A percentile compares a stretch with the other conserved stretches of the same genome.
Conservation (phyloP, 768 basidiomycete genomes). For the Psilocybe cyanescens region DNA sequence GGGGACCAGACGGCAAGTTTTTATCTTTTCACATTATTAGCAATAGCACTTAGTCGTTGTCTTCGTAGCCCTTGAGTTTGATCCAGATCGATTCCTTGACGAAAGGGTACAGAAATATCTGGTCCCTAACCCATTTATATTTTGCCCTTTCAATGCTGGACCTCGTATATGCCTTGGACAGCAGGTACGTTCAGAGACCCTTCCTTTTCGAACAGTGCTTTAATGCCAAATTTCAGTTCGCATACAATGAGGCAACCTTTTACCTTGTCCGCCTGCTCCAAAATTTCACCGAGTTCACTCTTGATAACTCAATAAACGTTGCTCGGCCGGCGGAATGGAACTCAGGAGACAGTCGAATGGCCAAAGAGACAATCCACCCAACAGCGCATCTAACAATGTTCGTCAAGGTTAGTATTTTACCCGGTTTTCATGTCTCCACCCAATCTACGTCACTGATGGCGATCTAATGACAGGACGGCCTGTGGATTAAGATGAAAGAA, state of each 20-base stretch:
- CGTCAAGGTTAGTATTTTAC: constrained; percentile 25
- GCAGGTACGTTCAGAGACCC: constrained; percentile 26
- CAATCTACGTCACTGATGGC: constrained; percentile 27
- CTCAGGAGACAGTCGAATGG: constrained; percentile 38
- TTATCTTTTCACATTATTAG: too few relatives aligned
- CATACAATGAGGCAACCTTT: constrained; percentile 61
- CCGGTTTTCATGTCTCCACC: neutral
- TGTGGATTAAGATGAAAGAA: constrained; percentile 19
- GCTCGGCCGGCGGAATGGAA: constrained; percentile 42
- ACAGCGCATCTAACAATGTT: constrained; percentile 47
- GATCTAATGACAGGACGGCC: constrained; percentile 11
- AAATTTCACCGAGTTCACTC: constrained; percentile 42
- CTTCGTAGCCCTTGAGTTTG: constrained; percentile 51
- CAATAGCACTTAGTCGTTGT: neutral
- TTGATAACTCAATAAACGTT: constrained; percentile 40
- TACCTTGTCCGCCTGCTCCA: constrained; percentile 59
- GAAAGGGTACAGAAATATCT: constrained; percentile 57
- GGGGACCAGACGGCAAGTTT: constrained; percentile 65
- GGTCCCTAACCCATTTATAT: constrained; percentile 67
- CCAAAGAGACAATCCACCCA: constrained; percentile 40
- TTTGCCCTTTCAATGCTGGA: constrained; percentile 71
- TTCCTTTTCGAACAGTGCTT: neutral
- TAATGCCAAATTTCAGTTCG: constrained; percentile 28
- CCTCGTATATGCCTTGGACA: constrained; percentile 65
- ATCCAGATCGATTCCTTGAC: constrained; percentile 70